Evolutionary conservation across 2,329 filamentous ascomycete genomes (phyloP).

Genomic region (Trichoderma asperellum): DNA sequence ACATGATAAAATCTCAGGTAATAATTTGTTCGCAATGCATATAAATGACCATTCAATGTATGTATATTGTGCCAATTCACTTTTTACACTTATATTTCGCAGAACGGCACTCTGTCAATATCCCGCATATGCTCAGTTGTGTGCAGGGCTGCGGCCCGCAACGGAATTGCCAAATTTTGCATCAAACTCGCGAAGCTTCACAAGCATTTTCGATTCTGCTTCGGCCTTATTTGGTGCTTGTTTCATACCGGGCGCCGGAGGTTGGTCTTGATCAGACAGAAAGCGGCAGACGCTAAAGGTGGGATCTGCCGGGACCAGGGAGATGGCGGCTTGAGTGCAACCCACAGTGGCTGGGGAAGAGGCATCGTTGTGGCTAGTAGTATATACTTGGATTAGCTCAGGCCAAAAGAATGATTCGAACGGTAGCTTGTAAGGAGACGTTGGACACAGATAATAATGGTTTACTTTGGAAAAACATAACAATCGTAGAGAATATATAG

Average conservation of each 20-base stretch:
- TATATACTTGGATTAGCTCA: neutral
- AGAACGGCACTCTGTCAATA: neutral
- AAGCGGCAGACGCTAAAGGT: neutral
- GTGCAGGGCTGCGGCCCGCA: neutral
- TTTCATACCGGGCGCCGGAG: neutral
- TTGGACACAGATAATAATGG: too few species aligned
- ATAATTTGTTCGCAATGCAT: neutral
- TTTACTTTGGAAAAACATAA: too few species aligned
- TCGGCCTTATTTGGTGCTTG: neutral
- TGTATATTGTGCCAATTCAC: neutral
- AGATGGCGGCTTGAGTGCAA: neutral
- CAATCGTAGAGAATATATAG: too few species aligned
- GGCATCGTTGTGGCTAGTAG: neutral
- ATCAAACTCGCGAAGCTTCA: neutral
- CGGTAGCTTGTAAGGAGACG: too few species aligned
- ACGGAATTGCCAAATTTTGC: neutral
- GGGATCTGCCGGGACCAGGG: neutral
- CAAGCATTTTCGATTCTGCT: neutral
- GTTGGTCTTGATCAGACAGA: neutral
- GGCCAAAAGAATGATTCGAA: neutral
- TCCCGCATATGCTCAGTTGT: neutral
- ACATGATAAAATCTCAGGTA: neutral
- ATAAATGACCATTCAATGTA: neutral
- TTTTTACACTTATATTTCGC: neutral
- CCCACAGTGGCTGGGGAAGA: neutral